phyloP scores from a whole-genome alignment of 2,329 filamentous ascomycete species.

The Sporothrix pseudoabietina region DNA sequence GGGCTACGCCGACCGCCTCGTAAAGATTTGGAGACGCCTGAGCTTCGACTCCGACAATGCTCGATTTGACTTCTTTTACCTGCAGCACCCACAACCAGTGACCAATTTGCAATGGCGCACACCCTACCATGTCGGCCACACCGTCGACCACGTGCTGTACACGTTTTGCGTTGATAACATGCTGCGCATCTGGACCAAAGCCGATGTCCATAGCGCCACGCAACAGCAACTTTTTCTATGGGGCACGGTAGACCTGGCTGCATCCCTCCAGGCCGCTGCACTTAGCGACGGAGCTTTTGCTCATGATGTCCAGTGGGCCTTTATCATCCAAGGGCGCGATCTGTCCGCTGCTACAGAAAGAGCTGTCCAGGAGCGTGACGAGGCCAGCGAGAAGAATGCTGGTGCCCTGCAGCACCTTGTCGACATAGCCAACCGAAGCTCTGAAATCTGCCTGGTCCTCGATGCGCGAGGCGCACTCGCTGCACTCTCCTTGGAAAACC shows the following conservation, averaged over 20 bases:
- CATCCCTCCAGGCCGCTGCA: slow-evolving; percentile 61
- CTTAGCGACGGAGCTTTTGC: slow-evolving; percentile 34
- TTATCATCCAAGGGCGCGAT: slow-evolving; percentile 80
- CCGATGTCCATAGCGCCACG: slow-evolving; percentile 63
- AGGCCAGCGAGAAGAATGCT: slow-evolving; percentile 62
- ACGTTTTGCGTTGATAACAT: slow-evolving; percentile 81
- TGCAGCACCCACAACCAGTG: slow-evolving; percentile 80
- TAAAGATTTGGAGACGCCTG: slow-evolving; percentile 90
- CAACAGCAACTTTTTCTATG: slow-evolving; percentile 76
- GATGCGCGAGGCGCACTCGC: slow-evolving; percentile 86
- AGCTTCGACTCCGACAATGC: slow-evolving; percentile 82
- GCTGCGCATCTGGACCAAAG: slow-evolving; percentile 80
- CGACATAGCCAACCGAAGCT: slow-evolving; percentile 78
- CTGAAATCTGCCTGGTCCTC: slow-evolving; percentile 84
- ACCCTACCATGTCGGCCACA: slow-evolving; percentile 74
- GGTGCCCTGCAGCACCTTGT: slow-evolving; percentile 81
- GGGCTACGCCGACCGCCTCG: slow-evolving; percentile 74
- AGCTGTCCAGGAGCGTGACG: slow-evolving; percentile 64
- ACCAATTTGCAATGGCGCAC: slow-evolving; percentile 84
- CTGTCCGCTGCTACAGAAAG: slow-evolving; percentile 76
- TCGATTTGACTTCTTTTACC: slow-evolving; percentile 86
- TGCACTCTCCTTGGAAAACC: slow-evolving; percentile 88
- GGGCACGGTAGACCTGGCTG: slow-evolving; percentile 74
- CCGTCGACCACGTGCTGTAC: slow-evolving; percentile 83
- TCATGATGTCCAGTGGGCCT: slow-evolving; percentile 60